Percentiles rank a stretch among this genome's conserved stretches.
phyloP scores from a whole-genome alignment of 768 basidiomycete species.

The Cyathus striatus region DNA sequence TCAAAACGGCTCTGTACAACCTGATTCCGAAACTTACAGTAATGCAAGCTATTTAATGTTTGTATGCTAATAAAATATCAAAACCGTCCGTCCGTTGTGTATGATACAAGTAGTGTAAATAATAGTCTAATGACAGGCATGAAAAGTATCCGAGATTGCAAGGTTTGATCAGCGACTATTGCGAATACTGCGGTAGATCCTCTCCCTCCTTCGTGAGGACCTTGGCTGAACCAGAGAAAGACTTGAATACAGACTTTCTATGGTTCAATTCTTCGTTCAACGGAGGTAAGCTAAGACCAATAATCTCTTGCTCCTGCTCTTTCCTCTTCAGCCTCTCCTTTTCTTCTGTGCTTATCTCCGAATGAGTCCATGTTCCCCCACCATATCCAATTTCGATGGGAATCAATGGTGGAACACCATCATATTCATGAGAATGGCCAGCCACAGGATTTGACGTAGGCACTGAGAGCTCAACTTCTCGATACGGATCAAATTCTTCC shows the following conservation, averaged over 20 bases:
- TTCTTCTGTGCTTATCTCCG: constrained; percentile 25
- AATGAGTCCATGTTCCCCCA: constrained; percentile 29
- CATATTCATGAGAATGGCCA: constrained; percentile 4
- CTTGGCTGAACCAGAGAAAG: constrained; percentile 4
- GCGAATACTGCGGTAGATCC: constrained; percentile 14
- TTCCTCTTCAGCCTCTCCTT: constrained; percentile 18
- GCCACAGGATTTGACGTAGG: constrained; percentile 6
- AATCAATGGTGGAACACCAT: constrained; percentile 6
- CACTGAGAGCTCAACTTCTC: constrained; percentile 14
- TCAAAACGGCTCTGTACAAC: too few species aligned
- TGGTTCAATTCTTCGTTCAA: constrained; percentile 8
- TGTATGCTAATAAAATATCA: too few species aligned
- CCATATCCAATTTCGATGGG: constrained; percentile 26
- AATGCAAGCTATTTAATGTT: too few species aligned
- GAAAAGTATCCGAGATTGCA: too few species aligned
- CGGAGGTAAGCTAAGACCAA: neutral
- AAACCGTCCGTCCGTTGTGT: too few species aligned
- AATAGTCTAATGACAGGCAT: too few species aligned
- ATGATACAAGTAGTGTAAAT: too few species aligned
- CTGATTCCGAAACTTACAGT: too few species aligned
- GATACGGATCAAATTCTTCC: constrained; percentile 35
- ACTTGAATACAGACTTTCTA: constrained; percentile 9
- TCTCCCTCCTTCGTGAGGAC: constrained; percentile 4
- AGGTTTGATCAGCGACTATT: too few species aligned
- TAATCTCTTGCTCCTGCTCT: constrained; percentile 9